phyloP scores from a whole-genome alignment of 148 eudicot species.

The Arctostaphylos glauca region DNA sequence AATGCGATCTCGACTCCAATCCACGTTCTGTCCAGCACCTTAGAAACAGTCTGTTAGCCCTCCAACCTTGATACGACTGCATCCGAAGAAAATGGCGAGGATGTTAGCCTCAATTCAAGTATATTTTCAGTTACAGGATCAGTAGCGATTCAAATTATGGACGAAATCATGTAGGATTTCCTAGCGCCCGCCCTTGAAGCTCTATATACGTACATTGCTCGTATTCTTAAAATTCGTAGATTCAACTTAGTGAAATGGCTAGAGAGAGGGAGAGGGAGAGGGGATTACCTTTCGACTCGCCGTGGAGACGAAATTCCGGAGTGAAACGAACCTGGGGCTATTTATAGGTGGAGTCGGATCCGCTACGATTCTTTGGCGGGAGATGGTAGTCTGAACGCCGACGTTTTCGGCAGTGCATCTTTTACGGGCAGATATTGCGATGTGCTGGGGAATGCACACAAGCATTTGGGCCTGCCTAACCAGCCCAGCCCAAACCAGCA shows the following conservation, averaged over 20 bases:
- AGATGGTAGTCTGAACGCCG: neutral
- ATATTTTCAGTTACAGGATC: neutral
- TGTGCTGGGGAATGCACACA: neutral
- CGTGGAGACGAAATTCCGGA: neutral
- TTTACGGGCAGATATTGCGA: neutral
- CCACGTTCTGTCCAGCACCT: neutral
- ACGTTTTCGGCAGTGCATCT: neutral
- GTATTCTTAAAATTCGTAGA: neutral
- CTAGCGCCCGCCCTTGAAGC: neutral
- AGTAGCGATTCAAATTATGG: neutral
- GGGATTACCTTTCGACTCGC: neutral
- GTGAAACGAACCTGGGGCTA: neutral
- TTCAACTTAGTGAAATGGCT: neutral
- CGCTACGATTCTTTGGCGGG: neutral
- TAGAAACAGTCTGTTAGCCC: neutral
- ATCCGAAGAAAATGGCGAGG: neutral
- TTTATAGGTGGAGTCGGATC: neutral
- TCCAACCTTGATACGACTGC: neutral
- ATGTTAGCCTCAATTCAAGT: neutral
- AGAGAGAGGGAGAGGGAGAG: conserved; percentile 1
- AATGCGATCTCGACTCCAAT: neutral
- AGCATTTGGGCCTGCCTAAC: neutral
- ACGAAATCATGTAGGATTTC: neutral
- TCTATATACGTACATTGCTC: neutral
- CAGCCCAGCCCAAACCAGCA: neutral